phyloP scores from a whole-genome alignment of 2,329 filamentous ascomycete genomes.

The Botryotinia calthae region DNA sequence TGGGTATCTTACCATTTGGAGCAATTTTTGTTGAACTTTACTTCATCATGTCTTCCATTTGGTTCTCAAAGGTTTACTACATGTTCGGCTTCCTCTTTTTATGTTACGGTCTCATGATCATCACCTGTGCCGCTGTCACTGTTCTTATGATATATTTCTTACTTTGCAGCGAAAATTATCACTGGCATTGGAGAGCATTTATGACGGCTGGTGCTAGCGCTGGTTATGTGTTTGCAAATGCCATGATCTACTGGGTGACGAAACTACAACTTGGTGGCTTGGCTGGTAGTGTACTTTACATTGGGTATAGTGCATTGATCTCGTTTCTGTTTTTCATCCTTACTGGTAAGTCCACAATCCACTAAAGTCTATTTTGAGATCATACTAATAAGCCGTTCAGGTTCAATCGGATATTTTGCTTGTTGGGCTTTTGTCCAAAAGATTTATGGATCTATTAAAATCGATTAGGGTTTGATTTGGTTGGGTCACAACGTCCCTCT shows the following conservation, averaged over 20 bases:
- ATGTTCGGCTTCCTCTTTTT: constrained; percentile 99
- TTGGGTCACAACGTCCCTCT: not conserved
- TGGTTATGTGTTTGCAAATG: constrained; percentile 87
- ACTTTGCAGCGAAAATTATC: constrained; percentile 93
- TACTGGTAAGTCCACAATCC: constrained; percentile 65
- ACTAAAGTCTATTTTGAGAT: not conserved
- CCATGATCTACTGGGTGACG: constrained; percentile 85
- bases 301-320: constrained; percentile 88
- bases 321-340: constrained; percentile 91
- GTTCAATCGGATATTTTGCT: constrained; percentile 91
- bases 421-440: constrained; percentile 92
- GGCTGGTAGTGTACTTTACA: constrained; percentile 83
- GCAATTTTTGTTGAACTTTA: constrained; percentile 98
- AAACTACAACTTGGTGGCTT: constrained; percentile 82
- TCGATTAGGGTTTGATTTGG: constrained; percentile 58
- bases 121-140: constrained; percentile 88
- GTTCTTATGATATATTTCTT: constrained; percentile 95
- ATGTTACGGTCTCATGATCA: constrained; percentile 95
- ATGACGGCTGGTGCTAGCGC: constrained; percentile 87
- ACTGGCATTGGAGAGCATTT: constrained; percentile 98
- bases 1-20: constrained; percentile 89
- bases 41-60: constrained; percentile 99
- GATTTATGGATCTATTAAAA: constrained; percentile 98
- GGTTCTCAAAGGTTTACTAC: constrained; percentile 99
- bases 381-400: constrained; percentile 47